phyloP scores from a whole-genome alignment of 2,329 filamentous ascomycete species.

The Cladophialophora psammophila region DNA sequence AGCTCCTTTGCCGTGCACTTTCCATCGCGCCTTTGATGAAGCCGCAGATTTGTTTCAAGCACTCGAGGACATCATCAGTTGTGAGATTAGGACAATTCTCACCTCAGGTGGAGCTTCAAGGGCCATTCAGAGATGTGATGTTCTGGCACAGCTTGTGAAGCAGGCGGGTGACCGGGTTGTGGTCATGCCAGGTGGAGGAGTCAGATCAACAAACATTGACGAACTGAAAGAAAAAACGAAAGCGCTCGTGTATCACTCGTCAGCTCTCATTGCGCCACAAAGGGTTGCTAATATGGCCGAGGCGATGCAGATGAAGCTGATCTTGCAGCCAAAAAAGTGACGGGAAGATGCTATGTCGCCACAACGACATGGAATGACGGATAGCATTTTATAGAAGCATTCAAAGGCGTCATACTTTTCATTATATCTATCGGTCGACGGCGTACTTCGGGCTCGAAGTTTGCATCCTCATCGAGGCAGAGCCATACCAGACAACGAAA shows the following conservation, averaged over 20 bases:
- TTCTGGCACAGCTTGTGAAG: conserved; percentile 43
- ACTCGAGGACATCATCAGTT: conserved; percentile 48
- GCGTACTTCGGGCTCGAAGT: not conserved
- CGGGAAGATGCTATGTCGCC: not conserved
- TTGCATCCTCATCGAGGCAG: not conserved
- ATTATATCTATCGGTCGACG: too few species aligned
- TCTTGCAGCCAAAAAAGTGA: not conserved
- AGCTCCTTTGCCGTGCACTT: conserved; percentile 57
- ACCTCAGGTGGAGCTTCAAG: conserved; percentile 55
- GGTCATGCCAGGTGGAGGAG: conserved; percentile 61
- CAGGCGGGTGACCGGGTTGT: conserved; percentile 42
- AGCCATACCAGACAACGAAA: not conserved
- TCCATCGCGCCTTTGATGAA: conserved; percentile 62
- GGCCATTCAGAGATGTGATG: conserved; percentile 47
- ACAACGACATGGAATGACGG: not conserved
- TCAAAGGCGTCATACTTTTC: too few species aligned
- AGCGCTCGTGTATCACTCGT: conserved; percentile 24
- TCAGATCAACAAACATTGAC: conserved; percentile 55
- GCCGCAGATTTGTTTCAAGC: conserved; percentile 40
- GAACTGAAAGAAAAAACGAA: conserved; percentile 9
- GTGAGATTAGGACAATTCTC: conserved; percentile 58
- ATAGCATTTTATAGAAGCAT: not conserved
- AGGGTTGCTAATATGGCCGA: conserved; percentile 13
- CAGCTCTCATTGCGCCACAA: conserved; percentile 17
- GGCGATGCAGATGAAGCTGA: conserved; percentile 4